Percentiles rank a stretch among this genome's conserved stretches.
Conservation (phyloP, 805 yeast genomes). For the Limtongia smithiae region DNA sequence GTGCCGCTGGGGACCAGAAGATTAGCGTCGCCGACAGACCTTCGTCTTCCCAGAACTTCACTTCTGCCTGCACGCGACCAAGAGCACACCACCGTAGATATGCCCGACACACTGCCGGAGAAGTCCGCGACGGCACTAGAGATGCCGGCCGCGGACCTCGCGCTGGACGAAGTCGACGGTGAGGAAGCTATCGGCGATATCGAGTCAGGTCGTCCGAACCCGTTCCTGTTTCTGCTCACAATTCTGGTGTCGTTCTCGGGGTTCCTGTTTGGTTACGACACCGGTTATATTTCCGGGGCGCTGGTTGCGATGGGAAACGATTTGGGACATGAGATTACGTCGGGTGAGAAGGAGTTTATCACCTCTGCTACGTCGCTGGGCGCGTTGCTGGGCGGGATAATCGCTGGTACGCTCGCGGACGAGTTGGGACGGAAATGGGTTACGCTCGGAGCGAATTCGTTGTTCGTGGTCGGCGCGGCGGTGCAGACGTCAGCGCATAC, state of each 20-base stretch:
- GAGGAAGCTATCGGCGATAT: constrained; percentile 24
- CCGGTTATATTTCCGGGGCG: constrained; percentile 94
- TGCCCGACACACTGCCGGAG: too few species aligned
- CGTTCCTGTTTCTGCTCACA: constrained; percentile 31
- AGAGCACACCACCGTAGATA: too few species aligned
- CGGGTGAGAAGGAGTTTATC: constrained; percentile 82
- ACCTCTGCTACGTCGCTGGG: constrained; percentile 95
- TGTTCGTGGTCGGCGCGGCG: constrained; percentile 80
- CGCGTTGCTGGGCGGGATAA: constrained; percentile 72
- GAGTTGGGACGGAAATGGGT: constrained; percentile 79
- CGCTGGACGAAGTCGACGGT: constrained; percentile 1
- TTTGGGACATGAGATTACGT: constrained; percentile 54
- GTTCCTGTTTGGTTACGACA: constrained; percentile 95
- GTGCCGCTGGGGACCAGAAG: too few species aligned
- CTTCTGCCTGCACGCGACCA: too few species aligned
- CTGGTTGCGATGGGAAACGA: constrained; percentile 80
- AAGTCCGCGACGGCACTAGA: background rate
- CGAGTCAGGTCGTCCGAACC: constrained; percentile 26
- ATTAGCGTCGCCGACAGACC: too few species aligned
- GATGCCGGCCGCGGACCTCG: too few species aligned
- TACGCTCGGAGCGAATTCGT: constrained; percentile 72
- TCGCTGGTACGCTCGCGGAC: constrained; percentile 83
- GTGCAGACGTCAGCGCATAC: constrained; percentile 77
- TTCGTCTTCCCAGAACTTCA: too few species aligned
- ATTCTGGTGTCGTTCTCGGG: constrained; percentile 78